Base-by-base conservation (phyloP, 2,329 filamentous ascomycete genomes). In the Fusarium anthophilum region DNA sequence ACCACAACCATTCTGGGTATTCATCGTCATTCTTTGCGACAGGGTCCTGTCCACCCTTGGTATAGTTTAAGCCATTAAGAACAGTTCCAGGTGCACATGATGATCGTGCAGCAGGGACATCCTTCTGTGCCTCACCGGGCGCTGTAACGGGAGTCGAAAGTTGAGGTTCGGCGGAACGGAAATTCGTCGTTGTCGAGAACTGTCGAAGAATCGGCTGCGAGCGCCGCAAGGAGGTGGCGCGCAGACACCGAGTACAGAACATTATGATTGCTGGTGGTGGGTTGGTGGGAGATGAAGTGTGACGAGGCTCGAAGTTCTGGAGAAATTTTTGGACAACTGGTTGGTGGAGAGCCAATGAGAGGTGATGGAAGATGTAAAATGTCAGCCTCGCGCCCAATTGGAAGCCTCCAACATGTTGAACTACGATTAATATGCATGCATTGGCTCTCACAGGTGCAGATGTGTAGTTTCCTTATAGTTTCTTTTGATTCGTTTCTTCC, bases 1-100 rank as follows among this genome's bases (percentile, higher is more conserved):
- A 86, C 94, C 94, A 97, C 70, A 97, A 82, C 94, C 94, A 97
- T 30, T 86, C 86, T 7, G 94, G 94, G 82, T 97, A 97, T 70
- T 93, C 92, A 28, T 90, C 86, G 76, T 97, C 94, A 39, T 91
- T 86, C 77, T 91, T 82, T 15, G 94, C 94, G 11, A 96, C 85
- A 1, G 94, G 94, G 79, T 96, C 93, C 41, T 87, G 84, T 79
- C 89, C 88, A 75, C 89, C 90, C 85, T 96, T 96, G 79, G 91
- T 83, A 83, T 93, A 96, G 82, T 94, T 96, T 63, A 97, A 85
- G 3, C 94, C 94, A 63, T 86, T 90, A 47, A 97, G 85, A 20
- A 91, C 83, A 20, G 92, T 94, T 39, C 94, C 94, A 10, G 91
- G 90, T 6, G 87, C 85, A 76, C 92, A 91, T 35, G 87, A 87